Percentiles rank a stretch among this genome's conserved stretches.
phyloP scores from a whole-genome alignment of 768 basidiomycete species.

The Leccinellum albellum region DNA sequence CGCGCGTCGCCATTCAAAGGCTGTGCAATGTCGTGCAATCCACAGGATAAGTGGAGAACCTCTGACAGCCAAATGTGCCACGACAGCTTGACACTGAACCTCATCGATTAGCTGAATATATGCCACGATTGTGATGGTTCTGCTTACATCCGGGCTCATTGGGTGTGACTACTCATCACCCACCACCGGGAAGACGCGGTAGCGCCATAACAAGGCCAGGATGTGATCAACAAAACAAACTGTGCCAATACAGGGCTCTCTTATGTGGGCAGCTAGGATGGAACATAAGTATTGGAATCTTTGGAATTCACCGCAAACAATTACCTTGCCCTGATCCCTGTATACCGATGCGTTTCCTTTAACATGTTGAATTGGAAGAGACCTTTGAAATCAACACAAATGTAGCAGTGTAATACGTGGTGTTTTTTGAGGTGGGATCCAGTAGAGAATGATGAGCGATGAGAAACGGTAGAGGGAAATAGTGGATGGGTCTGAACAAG shows the following conservation, averaged over 20 bases:
- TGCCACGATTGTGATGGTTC: constrained; percentile 4
- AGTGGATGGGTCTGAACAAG: constrained; percentile 32
- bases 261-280: neutral
- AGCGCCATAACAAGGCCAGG: neutral
- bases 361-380: neutral
- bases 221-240: neutral
- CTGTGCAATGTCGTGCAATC: constrained; percentile 23
- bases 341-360: neutral
- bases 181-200: constrained; percentile 21
- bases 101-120: constrained; percentile 15
- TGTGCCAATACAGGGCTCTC: neutral
- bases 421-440: constrained; percentile 10
- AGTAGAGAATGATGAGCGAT: constrained; percentile 21
- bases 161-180: constrained; percentile 14
- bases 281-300: constrained; percentile 7
- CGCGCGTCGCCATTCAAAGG: constrained; percentile 14
- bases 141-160: constrained; percentile 2
- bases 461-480: constrained; percentile 27
- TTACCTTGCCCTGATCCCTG: constrained; percentile 28
- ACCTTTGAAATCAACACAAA: neutral
- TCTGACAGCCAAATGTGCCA: neutral
- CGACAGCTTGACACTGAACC: neutral
- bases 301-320: constrained; percentile 8
- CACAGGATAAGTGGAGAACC: constrained; percentile 3
- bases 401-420: neutral